These are phyloP conservation scores for Claviceps sp. DNA, from an alignment of 2,329 filamentous ascomycete species.

Conservation along the genomic window DNA sequence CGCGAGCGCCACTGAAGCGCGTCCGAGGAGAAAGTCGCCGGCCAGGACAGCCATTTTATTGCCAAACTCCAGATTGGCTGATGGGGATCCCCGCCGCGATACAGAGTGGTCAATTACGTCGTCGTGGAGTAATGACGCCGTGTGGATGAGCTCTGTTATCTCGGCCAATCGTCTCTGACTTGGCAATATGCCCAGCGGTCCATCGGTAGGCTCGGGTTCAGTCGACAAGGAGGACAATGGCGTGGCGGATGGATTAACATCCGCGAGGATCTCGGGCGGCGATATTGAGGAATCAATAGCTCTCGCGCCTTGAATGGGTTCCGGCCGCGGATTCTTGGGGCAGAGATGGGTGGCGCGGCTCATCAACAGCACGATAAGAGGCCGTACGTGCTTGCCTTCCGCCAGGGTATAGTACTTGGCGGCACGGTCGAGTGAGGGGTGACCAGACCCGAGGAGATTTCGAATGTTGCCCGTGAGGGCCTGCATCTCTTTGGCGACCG, in stretches of 20 bases:
- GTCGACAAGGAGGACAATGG: conserved; percentile 26
- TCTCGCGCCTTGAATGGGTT: conserved; percentile 27
- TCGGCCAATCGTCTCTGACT: conserved; percentile 85
- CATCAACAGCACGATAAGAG: conserved; percentile 92
- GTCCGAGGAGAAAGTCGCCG: conserved; percentile 88
- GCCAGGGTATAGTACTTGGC: conserved; percentile 97
- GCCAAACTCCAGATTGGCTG: conserved; percentile 87
- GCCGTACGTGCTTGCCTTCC: conserved; percentile 92
- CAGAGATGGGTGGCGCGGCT: conserved; percentile 78
- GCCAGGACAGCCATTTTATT: conserved; percentile 99
- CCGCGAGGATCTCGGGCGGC: conserved; percentile 49
- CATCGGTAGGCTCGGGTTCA: conserved; percentile 23
- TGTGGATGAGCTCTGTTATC: conserved; percentile 96
- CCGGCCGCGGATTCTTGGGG: conserved; percentile 38
- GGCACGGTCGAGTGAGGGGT: conserved; percentile 85
- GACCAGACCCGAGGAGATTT: conserved; percentile 83
- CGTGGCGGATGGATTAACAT: conserved; percentile 60
- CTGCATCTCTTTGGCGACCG: conserved; percentile 93
- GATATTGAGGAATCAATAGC: conserved; percentile 43
- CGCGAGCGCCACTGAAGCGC: conserved; percentile 86
- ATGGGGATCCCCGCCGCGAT: conserved; percentile 69
- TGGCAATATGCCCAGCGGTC: conserved; percentile 64
- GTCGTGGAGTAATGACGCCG: conserved; percentile 89
- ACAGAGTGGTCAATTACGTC: conserved; percentile 93
- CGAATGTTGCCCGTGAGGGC: conserved; percentile 88